These are phyloP conservation scores for Diaporthe vexans DNA, from an alignment of 2,329 filamentous ascomycete genomes.

Conservation along the genomic window DNA sequence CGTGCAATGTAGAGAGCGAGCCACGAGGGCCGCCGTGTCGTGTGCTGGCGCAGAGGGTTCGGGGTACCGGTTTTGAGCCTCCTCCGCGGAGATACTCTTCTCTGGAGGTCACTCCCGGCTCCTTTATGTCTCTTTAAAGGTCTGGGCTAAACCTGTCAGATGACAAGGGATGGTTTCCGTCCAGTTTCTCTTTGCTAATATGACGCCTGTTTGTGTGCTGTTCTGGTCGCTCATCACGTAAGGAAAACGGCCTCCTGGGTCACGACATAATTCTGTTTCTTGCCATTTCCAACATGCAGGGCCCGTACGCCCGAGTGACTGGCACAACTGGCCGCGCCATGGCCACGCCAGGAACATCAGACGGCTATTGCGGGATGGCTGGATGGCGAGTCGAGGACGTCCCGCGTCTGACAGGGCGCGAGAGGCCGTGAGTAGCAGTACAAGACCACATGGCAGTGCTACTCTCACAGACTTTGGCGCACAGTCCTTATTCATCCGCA, in stretches of 20 bases:
- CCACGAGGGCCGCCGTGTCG: not conserved
- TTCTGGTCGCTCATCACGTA: constrained; percentile 31
- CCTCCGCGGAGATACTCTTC: constrained; percentile 36
- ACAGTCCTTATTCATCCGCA: not conserved
- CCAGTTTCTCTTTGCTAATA: constrained; percentile 49
- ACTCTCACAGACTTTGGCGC: not conserved
- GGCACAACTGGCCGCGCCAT: not conserved
- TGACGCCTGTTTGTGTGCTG: constrained; percentile 43
- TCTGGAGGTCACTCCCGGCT: constrained; percentile 13
- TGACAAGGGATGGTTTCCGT: constrained; percentile 14
- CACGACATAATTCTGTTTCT: constrained; percentile 24
- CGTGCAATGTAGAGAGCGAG: not conserved
- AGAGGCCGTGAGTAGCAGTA: not conserved
- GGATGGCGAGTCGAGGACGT: not conserved
- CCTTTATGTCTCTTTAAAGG: constrained; percentile 27
- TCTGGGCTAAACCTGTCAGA: constrained; percentile 14
- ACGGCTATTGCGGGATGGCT: not conserved
- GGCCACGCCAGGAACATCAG: constrained; percentile 7
- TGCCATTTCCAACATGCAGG: not conserved
- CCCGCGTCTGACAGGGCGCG: not conserved
- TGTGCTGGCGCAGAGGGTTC: constrained; percentile 5
- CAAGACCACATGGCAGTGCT: constrained; percentile 7
- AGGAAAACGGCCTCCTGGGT: constrained; percentile 25
- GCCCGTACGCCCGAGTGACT: not conserved
- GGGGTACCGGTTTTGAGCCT: not conserved